phyloP scores from a whole-genome alignment of 2,329 filamentous ascomycete species.

The Scorias spongiosa region DNA sequence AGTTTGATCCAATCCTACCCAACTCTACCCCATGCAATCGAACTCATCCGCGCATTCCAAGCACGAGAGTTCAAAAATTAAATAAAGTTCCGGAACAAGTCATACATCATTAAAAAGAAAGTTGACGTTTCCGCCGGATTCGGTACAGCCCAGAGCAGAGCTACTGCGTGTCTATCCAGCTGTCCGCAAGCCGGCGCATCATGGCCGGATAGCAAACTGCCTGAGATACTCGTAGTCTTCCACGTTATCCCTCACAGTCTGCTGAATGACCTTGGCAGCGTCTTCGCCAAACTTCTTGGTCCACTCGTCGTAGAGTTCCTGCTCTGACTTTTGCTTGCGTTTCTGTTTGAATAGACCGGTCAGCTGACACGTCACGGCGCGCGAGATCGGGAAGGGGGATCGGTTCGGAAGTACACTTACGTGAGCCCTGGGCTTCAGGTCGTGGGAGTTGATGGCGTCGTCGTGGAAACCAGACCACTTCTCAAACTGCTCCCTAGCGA shows the following conservation, averaged over 20 bases:
- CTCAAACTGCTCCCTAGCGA: slow-evolving; percentile 64
- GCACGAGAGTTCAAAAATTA: no score
- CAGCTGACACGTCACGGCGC: background rate
- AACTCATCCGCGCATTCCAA: no score
- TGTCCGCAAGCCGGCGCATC: no score
- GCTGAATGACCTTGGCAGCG: slow-evolving; percentile 52
- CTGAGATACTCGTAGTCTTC: slow-evolving; percentile 69
- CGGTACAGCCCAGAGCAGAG: no score
- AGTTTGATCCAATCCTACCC: no score
- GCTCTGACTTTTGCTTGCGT: slow-evolving; percentile 48
- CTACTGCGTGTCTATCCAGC: no score
- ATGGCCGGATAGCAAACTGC: slow-evolving; percentile 47
- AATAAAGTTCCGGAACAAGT: no score
- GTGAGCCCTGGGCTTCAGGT: slow-evolving; percentile 54
- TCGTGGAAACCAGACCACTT: slow-evolving; percentile 98
- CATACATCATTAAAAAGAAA: no score
- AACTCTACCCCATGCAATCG: no score
- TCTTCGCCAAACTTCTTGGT: slow-evolving; percentile 57
- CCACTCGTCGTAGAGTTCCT: slow-evolving; percentile 59
- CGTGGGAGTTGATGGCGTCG: slow-evolving; percentile 73
- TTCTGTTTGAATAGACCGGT: slow-evolving; percentile 22
- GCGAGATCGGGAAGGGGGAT: slow-evolving; percentile 3
- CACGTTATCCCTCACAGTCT: slow-evolving; percentile 56
- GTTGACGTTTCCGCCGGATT: no score
- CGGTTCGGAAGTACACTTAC: slow-evolving; percentile 25